These are phyloP conservation scores for Hysterangium stoloniferum DNA, from an alignment of 768 basidiomycete genomes.

Conservation along the genomic window DNA sequence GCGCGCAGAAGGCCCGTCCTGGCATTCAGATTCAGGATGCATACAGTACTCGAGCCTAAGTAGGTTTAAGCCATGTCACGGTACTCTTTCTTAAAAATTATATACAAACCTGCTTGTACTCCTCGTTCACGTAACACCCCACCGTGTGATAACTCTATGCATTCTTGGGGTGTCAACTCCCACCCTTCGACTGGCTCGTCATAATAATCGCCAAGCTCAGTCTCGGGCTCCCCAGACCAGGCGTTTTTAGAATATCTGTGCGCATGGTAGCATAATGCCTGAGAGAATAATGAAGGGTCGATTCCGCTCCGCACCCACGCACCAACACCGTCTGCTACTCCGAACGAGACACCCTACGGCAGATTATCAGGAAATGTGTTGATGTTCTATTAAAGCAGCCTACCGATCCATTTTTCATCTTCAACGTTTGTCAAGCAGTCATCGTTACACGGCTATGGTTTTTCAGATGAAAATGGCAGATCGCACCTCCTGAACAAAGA, in stretches of 20 bases:
- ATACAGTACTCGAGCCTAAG: slow-evolving; percentile 79
- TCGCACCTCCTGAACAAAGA: slow-evolving; percentile 62
- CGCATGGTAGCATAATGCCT: slow-evolving; percentile 84
- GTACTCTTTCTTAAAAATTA: neutral
- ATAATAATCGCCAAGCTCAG: slow-evolving; percentile 68
- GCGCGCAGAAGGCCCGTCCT: slow-evolving; percentile 67
- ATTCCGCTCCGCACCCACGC: slow-evolving; percentile 82
- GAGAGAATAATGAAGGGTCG: slow-evolving; percentile 86
- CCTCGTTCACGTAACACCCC: slow-evolving; percentile 60
- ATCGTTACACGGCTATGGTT: neutral
- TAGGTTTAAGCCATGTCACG: slow-evolving; percentile 18
- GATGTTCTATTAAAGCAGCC: slow-evolving; percentile 19
- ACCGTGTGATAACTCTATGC: slow-evolving; percentile 63
- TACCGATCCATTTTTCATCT: slow-evolving; percentile 81
- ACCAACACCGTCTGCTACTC: slow-evolving; percentile 89
- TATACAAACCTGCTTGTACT: slow-evolving; percentile 26
- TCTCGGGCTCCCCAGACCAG: slow-evolving; percentile 80
- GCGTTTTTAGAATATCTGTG: slow-evolving; percentile 62
- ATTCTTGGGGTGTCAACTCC: slow-evolving; percentile 59
- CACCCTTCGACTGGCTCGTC: slow-evolving; percentile 62
- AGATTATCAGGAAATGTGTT: slow-evolving; percentile 8
- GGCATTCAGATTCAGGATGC: slow-evolving; percentile 62
- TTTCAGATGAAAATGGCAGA: neutral
- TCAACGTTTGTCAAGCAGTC: neutral
- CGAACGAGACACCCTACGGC: slow-evolving; percentile 64